Evolutionary conservation across 306 rosid species (phyloP).

Genomic region (Comarum palustre): DNA sequence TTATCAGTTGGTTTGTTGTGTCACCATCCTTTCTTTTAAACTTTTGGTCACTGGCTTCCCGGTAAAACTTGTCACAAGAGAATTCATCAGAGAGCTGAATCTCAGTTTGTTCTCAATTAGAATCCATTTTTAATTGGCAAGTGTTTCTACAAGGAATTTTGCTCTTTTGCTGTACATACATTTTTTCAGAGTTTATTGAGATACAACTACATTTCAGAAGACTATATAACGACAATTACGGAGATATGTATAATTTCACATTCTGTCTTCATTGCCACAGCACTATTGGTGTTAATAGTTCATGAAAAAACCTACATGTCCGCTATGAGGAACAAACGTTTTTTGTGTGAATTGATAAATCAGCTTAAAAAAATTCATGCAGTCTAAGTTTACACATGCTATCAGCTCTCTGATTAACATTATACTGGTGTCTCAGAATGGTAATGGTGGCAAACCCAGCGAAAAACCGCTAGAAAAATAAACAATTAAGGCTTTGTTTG

Average conservation of each 20-base stretch:
- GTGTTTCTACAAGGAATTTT: constrained; percentile 10
- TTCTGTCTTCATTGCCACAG: neutral
- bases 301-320: neutral
- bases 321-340: neutral
- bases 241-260: constrained; percentile 1
- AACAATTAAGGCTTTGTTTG: too few relatives aligned
- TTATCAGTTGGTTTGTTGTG: constrained; percentile 43
- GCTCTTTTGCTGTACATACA: constrained; percentile 8
- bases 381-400: neutral
- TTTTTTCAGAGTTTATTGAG: neutral
- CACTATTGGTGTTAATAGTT: neutral
- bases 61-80: constrained; percentile 1
- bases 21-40: constrained; percentile 43
- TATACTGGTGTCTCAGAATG: too few relatives aligned
- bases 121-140: neutral
- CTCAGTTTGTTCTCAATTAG: neutral
- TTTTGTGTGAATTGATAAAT: neutral
- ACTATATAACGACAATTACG: neutral
- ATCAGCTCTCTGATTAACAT: neutral
- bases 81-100: neutral
- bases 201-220: neutral
- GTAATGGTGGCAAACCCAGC: too few relatives aligned
- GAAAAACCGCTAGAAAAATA: too few relatives aligned
- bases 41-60: constrained; percentile 44
- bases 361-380: neutral